Evolutionary conservation across 495 filamentous ascomycete genomes (phyloP).

Genomic region (Glutinoglossum americanum): DNA sequence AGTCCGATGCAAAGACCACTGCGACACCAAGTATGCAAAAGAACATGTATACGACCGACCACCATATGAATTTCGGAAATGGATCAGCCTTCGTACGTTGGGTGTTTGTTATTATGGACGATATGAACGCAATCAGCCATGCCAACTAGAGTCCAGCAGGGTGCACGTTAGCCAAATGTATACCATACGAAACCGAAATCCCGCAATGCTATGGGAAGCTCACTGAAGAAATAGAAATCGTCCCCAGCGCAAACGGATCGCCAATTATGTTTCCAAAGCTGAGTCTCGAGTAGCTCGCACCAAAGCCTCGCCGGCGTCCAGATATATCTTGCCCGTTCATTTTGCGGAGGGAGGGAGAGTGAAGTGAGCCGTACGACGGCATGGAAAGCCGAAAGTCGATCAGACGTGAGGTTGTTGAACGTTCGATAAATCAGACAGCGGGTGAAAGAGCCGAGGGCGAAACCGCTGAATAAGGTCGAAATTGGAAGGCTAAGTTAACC

Average conservation of each 20-base stretch:
- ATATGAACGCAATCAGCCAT: conserved; percentile 82
- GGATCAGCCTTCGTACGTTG: conserved; percentile 13
- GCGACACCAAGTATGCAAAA: conserved; percentile 60
- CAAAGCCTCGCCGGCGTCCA: background rate
- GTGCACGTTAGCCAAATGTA: conserved; percentile 12
- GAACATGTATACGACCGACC: conserved; percentile 67
- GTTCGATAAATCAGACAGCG: background rate
- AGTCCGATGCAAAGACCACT: conserved; percentile 60
- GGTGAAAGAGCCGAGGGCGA: background rate
- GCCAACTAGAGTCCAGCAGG: conserved; percentile 39
- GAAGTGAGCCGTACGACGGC: conserved; percentile 51
- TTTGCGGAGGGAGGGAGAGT: conserved; percentile 59
- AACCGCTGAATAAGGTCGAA: background rate
- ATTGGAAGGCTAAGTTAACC: too few species aligned
- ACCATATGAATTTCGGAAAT: conserved; percentile 82
- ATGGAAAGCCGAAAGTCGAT: conserved; percentile 17
- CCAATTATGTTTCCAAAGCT: conserved; percentile 76
- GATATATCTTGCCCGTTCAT: conserved; percentile 35
- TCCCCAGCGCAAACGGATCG: conserved; percentile 90
- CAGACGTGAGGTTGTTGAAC: background rate
- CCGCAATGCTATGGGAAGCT: conserved; percentile 16
- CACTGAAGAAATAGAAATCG: conserved; percentile 78
- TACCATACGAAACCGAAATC: background rate
- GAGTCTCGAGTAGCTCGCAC: conserved; percentile 24
- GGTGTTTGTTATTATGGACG: conserved; percentile 56